Base-by-base conservation (phyloP, 805 yeast species). In the Jamesozyma rosinii region DNA sequence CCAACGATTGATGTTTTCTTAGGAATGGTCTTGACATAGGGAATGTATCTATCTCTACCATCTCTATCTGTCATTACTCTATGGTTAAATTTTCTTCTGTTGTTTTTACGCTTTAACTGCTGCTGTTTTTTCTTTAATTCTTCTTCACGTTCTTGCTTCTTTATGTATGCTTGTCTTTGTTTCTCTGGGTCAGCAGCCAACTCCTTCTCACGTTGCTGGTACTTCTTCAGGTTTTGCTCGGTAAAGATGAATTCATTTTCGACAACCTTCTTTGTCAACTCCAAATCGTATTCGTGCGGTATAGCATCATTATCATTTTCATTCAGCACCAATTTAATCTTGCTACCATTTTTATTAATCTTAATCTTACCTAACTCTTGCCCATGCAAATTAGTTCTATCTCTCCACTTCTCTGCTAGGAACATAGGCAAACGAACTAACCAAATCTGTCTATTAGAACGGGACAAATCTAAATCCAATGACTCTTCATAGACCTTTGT, bases 341-440 rank as follows among this genome's bases (percentile, higher is more conserved):
- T 51, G 40, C 63, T 59, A 44, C 65, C 66, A 52, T 66, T 74
- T 49, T 78, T 78, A 53, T 77, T 76, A 47, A 88, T 83, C 56
- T 83, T 77, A 31, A 92, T 84, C 52, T 77, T 79, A 5, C 96
- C 94, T 49, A 92, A 65, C 46, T 80, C 81, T 55, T 81, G 79
- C 5, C 95, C 96, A 42, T 76, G 72, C 40, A 82, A 64, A 36
- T 68, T 66, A 20, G 71, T 76, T 42, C 75, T 72, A 48, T 81
- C 72, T 42, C 79, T 73, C 95, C 97, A 87, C 50, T 76, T 71
- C 34, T 81, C 85, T 26, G 95, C 83, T 47, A 92, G 67, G 56
- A 87, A 87, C 57, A 85, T 79, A 1, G 98, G 97, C 56, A 92
- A 67, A 53, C 92, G 77, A 20, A 92, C 95, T 19, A 92, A 69